Evolutionary conservation across 73 alveolate species (phyloP).

Genomic region (Uronychia setigera): DNA sequence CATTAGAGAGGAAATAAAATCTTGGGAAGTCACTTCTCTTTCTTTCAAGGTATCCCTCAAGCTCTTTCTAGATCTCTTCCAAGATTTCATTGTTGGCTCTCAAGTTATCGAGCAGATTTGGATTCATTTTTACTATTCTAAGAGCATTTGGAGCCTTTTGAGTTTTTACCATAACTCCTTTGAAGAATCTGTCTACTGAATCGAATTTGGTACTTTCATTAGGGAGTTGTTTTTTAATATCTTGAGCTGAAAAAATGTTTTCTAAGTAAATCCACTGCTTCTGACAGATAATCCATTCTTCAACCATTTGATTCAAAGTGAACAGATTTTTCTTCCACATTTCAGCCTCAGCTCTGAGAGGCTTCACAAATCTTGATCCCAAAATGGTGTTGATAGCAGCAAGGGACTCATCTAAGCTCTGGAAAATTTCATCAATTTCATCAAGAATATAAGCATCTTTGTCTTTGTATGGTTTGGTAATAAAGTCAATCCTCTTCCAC

Average conservation of each 20-base stretch:
- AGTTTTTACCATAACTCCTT: conserved; percentile 91
- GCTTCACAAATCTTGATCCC: conserved; percentile 93
- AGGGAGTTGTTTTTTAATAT: conserved; percentile 95
- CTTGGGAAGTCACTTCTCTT: conserved; percentile 98
- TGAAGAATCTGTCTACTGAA: conserved; percentile 93
- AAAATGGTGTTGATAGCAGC: conserved; percentile 91
- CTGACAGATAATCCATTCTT: conserved; percentile 95
- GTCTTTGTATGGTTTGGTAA: conserved; percentile 77
- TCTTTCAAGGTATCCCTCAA: conserved; percentile 94
- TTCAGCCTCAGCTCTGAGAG: conserved; percentile 95
- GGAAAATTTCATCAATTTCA: conserved; percentile 93
- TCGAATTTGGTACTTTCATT: conserved; percentile 91
- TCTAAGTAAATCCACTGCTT: conserved; percentile 98
- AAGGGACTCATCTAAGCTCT: conserved; percentile 94
- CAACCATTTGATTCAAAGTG: conserved; percentile 90
- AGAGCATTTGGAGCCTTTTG: conserved; percentile 86
- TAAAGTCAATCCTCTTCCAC: conserved; percentile 87
- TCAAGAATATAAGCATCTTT: conserved; percentile 87
- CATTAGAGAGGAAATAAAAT: conserved; percentile 96
- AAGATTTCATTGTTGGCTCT: conserved; percentile 87
- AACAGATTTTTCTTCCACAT: conserved; percentile 90
- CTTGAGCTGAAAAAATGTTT: conserved; percentile 97
- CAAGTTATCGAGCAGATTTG: conserved; percentile 66
- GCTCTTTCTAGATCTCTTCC: conserved; percentile 92
- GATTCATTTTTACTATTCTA: conserved; percentile 54